Base-by-base conservation (phyloP, 305 asterid genomes). In the Fraxinus velutina region DNA sequence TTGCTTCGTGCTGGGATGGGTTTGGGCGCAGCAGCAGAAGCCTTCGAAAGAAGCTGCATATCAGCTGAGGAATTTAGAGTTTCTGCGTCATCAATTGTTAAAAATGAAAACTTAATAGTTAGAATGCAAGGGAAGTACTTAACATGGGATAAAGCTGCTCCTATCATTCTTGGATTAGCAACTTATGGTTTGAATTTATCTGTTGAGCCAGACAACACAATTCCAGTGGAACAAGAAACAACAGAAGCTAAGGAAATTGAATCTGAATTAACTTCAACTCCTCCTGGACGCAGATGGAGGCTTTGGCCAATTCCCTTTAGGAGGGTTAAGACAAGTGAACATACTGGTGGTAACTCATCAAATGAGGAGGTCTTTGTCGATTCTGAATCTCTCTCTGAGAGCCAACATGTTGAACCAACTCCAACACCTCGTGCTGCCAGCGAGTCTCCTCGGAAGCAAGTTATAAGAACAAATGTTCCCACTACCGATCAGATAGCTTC, bases 401-500 rank as follows among this genome's bases (percentile, higher is more conserved):
- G 79, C 81, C 92, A 84, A 79, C 85, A 80, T 47, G 78, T 15
- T 29, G 90, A 13, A 47, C 57, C 57, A 47, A 47, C 57, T 13
- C 57, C 57, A 47, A 47, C 57, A 47, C 57, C 57, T 13, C 19
- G 57, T 47, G 57, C 19, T 47, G 57, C 57, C 79, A 78, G 84
- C 33, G 90, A 87, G 71, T 91, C 94, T 81, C 93, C 97, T 27
- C 88, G 88, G 64, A 92, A 91, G 88, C 92, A 91, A 82, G 83
- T 89, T 85, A 78, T 93, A 83, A 91, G 98, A 89, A 94, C 94
- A 9, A 93, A 94, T 83, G 95, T 91, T 50, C 98, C 98, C 73
- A 89, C 98, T 47, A 47, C 57, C 24, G 96, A 88, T 55, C 95
- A 94, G 85, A 93, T 93, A 76, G 97, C 90, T 52, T 91, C 98